Conservation (phyloP, 768 basidiomycete species). For the Psilocybe azurescens region DNA sequence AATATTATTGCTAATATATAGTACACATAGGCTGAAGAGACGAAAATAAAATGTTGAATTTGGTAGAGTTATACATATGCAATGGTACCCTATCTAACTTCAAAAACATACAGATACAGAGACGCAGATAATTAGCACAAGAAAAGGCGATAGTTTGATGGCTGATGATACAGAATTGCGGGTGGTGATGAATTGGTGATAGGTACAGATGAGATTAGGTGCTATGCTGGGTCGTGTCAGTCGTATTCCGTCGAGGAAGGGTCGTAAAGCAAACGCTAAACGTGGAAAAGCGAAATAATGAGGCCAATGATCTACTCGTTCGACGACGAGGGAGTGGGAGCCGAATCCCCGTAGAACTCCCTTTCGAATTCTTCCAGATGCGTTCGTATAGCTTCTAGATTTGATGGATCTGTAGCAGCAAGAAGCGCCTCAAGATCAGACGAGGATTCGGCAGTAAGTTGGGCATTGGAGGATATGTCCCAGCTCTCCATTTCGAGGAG, state of each 20-base stretch:
- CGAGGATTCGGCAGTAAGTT: background rate
- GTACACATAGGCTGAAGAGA: background rate
- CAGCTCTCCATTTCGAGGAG: background rate
- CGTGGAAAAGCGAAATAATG: background rate
- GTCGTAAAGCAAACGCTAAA: slow-evolving; percentile 1
- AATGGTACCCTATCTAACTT: background rate
- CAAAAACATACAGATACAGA: background rate
- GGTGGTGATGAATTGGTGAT: background rate
- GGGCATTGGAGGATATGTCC: background rate
- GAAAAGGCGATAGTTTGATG: background rate
- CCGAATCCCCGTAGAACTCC: background rate
- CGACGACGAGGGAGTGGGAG: background rate
- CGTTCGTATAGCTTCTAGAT: background rate
- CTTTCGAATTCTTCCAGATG: slow-evolving; percentile 7
- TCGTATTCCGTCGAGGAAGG: slow-evolving; percentile 2
- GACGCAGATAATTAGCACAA: background rate
- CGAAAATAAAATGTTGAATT: background rate
- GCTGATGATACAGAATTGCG: slow-evolving; percentile 5
- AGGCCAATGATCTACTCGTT: background rate
- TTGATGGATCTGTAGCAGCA: slow-evolving; percentile 2
- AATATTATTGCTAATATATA: too few relatives aligned
- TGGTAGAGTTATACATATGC: background rate
- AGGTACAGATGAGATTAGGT: background rate
- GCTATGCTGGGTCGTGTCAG: background rate
- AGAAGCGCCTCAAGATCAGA: slow-evolving; percentile 6